These are phyloP conservation scores for Hypoxylon sp. DNA, from an alignment of 2,329 filamentous ascomycete species.

Conservation along the genomic window DNA sequence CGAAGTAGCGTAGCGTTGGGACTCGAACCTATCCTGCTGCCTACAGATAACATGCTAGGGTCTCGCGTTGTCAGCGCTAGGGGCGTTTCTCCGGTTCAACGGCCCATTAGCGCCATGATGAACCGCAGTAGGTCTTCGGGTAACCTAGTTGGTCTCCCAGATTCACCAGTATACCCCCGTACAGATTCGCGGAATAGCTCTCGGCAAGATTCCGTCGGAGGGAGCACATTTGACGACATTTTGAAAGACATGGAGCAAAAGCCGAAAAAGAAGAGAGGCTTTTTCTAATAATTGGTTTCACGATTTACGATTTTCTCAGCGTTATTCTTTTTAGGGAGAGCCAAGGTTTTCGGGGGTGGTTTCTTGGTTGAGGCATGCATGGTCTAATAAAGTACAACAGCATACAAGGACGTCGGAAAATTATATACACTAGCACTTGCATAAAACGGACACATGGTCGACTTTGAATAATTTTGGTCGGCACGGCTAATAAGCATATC, in stretches of 20 bases:
- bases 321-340: not conserved
- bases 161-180: constrained; percentile 38
- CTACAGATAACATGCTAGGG: constrained; percentile 41
- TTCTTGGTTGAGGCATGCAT: constrained; percentile 27
- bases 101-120: constrained; percentile 48
- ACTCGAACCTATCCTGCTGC: constrained; percentile 51
- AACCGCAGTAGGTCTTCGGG: constrained; percentile 52
- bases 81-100: constrained; percentile 44
- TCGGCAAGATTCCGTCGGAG: constrained; percentile 48
- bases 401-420: constrained; percentile 34
- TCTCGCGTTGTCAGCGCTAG: constrained; percentile 49
- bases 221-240: constrained; percentile 55
- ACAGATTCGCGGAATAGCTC: constrained; percentile 44
- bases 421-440: constrained; percentile 34
- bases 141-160: constrained; percentile 47
- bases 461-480: constrained; percentile 20
- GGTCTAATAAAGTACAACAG: constrained; percentile 18
- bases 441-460: constrained; percentile 31
- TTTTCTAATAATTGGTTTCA: constrained; percentile 47
- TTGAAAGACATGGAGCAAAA: constrained; percentile 52
- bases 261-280: constrained; percentile 54
- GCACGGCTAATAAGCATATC: constrained; percentile 26
- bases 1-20: constrained; percentile 53
- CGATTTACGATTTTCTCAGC: constrained; percentile 17
- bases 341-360: not conserved